A percentile compares a stretch with the other conserved stretches of the same genome.
phyloP scores from a whole-genome alignment of 148 eudicot species.

The Camellia lanceoleosa region DNA sequence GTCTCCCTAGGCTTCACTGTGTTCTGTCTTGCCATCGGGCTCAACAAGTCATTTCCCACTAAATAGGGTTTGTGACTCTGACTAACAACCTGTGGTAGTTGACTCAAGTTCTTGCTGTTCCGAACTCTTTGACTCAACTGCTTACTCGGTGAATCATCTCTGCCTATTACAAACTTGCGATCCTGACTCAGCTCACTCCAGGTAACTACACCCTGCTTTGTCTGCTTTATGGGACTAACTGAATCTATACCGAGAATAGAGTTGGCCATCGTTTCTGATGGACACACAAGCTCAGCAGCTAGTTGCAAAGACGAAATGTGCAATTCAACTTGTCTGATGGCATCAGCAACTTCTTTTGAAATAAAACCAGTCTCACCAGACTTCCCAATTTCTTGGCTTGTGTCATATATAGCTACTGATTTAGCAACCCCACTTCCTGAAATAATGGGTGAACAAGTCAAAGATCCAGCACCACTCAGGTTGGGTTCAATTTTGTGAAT shows the following conservation, averaged over 20 bases:
- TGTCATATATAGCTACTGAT: conserved; percentile 5
- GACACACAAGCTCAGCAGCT: conserved; percentile 17
- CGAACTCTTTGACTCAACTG: not conserved
- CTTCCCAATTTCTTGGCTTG: conserved; percentile 5
- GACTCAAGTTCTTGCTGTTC: not conserved
- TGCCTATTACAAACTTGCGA: not conserved
- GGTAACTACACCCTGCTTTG: not conserved
- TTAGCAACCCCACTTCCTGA: not conserved
- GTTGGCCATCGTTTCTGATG: conserved; percentile 5
- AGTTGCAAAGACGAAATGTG: conserved; percentile 36
- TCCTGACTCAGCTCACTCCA: not conserved
- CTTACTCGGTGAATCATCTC: conserved; percentile 1
- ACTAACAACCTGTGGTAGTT: not conserved
- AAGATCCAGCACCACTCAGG: conserved; percentile 6
- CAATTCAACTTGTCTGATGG: conserved; percentile 41
- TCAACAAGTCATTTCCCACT: not conserved
- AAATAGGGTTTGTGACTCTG: not conserved
- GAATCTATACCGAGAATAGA: conserved; percentile 13
- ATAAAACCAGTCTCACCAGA: conserved; percentile 18
- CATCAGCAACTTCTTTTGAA: conserved; percentile 42
- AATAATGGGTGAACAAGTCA: conserved; percentile 6
- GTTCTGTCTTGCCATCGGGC: not conserved
- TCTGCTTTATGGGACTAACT: not conserved
- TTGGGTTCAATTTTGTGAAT: not conserved
- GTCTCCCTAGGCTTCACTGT: not conserved